Conservation (phyloP, 2,329 filamentous ascomycete species). For the Trichoderma pleuroti region DNA sequence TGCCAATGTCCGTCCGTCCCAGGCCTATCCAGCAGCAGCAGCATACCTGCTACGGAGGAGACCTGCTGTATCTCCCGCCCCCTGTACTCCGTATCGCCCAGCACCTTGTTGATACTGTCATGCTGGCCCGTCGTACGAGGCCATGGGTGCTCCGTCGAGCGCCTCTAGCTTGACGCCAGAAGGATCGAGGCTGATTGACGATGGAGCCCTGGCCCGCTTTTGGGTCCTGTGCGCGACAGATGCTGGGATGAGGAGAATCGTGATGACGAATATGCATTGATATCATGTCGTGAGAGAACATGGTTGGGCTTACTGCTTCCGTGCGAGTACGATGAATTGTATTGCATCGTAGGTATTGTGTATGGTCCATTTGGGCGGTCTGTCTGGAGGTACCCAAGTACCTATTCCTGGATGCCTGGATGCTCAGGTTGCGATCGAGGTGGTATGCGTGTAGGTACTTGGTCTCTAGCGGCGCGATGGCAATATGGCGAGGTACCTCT, state of each 20-base stretch:
- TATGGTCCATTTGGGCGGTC: not conserved
- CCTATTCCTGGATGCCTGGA: not conserved
- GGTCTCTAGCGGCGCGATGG: not conserved
- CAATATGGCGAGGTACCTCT: not conserved
- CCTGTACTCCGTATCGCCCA: not conserved
- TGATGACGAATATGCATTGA: not conserved
- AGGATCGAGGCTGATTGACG: slow-evolving; percentile 17
- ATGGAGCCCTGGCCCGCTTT: slow-evolving; percentile 14
- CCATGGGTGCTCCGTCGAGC: not conserved
- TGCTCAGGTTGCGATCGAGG: not conserved
- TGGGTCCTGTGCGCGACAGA: not conserved
- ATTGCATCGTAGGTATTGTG: not conserved
- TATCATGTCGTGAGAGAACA: not conserved
- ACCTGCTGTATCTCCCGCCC: not conserved
- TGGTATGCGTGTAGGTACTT: not conserved
- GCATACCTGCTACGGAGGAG: too few relatives aligned
- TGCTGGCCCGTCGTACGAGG: slow-evolving; percentile 4
- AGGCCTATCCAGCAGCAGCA: not conserved
- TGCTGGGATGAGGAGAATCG: not conserved
- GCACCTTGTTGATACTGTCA: not conserved
- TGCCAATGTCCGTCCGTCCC: not conserved
- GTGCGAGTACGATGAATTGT: not conserved
- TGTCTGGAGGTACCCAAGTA: too few relatives aligned
- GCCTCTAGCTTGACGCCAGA: slow-evolving; percentile 13
- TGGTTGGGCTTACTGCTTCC: not conserved